Base-by-base conservation (phyloP, 2,329 filamentous ascomycete species). In the Ophiostoma angusticollis region DNA sequence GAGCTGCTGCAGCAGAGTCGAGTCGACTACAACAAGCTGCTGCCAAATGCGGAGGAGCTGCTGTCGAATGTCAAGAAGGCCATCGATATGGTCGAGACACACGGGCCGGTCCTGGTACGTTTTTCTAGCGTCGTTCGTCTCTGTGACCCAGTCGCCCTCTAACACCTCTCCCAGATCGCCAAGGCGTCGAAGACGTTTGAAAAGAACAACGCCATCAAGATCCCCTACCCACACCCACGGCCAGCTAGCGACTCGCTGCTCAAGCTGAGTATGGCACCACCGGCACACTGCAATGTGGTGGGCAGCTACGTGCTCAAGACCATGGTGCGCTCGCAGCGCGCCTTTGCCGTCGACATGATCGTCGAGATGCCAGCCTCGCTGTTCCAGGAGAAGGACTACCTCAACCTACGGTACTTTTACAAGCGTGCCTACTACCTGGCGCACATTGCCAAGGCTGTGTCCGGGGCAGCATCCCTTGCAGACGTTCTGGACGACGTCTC, bases 321-420 rank as follows among this genome's bases (percentile, higher is more conserved):
- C 3, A 80, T 84, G 59, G 64, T 76, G 42, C 82, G 80, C 51
- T 66, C 68, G 9, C 73, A 79, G 48, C 59, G 61, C 35, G 58
- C 56, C 19, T 61, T 78, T 19, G 66, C 71, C 13, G 68, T 95
- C 43, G 89, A 96, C 58, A 74, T 96, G 70, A 77, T 89, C 6
- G 75, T 93, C 13, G 81, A 82, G 34, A 93, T 98, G 76, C 89
- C 91, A 5, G 58, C 64, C 41, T 62, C 71, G 1, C 61, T 94
- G 11, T 87, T 96, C 52, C 85, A 94, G 53, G 84, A 93, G 31
- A 96, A 96, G 60, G 91, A 98, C 59, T 95, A 89, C 56, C 69
- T 87, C 35, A 86, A 94, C 57, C 72, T 91, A 64, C 76, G 91
- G 45, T 96, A 93, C 61, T 94, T 95, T 54, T 87, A 95, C 62